Base-by-base conservation (phyloP, 208 protist genomes). In the Herpetomonas tarakana region DNA sequence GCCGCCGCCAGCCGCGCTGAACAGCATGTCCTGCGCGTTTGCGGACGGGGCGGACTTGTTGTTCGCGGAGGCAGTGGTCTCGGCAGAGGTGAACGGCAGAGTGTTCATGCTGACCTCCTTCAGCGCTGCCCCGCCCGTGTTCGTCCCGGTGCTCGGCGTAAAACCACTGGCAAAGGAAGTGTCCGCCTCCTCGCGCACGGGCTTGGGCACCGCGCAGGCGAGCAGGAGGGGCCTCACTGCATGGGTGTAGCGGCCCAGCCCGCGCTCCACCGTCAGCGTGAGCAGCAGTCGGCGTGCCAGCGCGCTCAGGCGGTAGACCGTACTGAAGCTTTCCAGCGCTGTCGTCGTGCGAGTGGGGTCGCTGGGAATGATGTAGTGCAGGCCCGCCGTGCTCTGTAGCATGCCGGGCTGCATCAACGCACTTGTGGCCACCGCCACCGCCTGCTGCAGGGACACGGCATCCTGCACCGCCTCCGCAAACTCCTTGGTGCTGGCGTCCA, bases 381-480 rank as follows among this genome's bases (percentile, higher is more conserved):
- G 60, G 0, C 78, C 82, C 16, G 69, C 73, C 22, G 81, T 95
- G 76, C 81, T 89, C 63, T 91, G 84, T 47, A 95, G 65, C 52
- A 88, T 78, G 26, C 89, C 86, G 1, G 84, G 86, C 65, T 92
- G 89, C 83, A 95, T 88, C 12, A 95, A 51, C 9, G 86, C 81
- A 46, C 74, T 76, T 0, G 89, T 89, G 18, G 86, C 86, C 25
- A 76, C 71, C 0, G 83, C 76, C 11, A 95, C 75, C 22, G 72
- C 38, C 46, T 81, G 68, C 52, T 91, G 83, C 28, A 95, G 71
- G 6, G 65, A 58, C 26, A 83, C 41, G 18, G 89, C 86, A 50
- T 86, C 83, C 38, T 71, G 47, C 26, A 95, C 58, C 1, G 83
- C 86, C 24, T 52, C 65, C 50, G 62, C 47, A 64, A 95, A 95